A percentile compares a stretch with the other conserved stretches of the same genome.
Conservation (phyloP, 306 rosid species). For the Cucumis melo region DNA sequence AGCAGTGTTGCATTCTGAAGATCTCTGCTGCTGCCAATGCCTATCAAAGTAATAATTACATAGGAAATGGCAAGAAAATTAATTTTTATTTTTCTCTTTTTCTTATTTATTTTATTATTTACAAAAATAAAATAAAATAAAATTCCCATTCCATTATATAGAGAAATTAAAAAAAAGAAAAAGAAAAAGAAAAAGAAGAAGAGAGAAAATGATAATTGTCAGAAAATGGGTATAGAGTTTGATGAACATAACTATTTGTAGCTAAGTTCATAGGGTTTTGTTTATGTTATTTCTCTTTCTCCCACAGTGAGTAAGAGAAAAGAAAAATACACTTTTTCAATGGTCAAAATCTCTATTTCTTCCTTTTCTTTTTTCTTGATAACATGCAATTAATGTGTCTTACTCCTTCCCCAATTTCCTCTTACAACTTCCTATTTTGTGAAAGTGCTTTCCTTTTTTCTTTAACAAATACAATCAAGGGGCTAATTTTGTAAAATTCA, state of each 20-base stretch:
- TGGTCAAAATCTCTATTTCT: slow-evolving; percentile 3
- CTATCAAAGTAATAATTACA: neutral
- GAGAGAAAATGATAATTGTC: neutral
- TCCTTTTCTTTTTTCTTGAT: neutral
- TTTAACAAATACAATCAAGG: too few species aligned
- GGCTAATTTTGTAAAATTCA: too few species aligned
- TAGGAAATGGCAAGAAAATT: neutral
- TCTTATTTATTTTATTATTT: neutral
- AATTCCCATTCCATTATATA: too few species aligned
- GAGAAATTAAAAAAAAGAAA: too few species aligned
- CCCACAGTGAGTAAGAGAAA: neutral
- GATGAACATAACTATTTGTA: neutral
- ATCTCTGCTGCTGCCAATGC: neutral
- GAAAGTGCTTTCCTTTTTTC: neutral
- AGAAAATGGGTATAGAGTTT: neutral
- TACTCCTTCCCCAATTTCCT: neutral
- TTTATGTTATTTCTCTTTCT: slow-evolving; percentile 1
- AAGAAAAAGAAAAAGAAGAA: neutral
- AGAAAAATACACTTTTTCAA: neutral
- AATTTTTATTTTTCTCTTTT: neutral
- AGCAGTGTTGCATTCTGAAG: neutral
- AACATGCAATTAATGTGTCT: neutral
- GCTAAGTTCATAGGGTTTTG: slow-evolving; percentile 10
- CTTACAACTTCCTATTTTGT: neutral
- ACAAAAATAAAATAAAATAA: neutral